phyloP scores from a whole-genome alignment of 2,329 filamentous ascomycete species.

The Sphaerulina vaccinii region DNA sequence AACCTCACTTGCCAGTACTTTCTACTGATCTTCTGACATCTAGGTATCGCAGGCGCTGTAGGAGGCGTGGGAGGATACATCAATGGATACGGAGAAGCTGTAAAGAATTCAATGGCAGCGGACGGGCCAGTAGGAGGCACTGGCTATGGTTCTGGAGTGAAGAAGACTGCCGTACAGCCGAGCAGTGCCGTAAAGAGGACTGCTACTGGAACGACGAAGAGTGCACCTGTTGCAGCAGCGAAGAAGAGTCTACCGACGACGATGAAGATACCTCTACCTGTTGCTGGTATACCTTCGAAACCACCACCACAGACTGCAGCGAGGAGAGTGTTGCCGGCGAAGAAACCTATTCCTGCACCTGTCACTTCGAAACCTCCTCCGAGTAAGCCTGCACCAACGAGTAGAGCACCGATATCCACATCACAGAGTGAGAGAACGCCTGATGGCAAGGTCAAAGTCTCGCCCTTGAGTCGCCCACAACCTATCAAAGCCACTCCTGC shows the following conservation, averaged over 20 bases:
- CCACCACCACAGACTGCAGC: constrained; percentile 3
- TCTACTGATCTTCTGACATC: constrained; percentile 24
- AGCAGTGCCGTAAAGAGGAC: constrained; percentile 18
- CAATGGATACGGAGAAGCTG: constrained; percentile 37
- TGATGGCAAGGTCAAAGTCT: constrained; percentile 24
- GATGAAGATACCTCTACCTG: constrained; percentile 18
- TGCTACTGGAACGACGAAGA: constrained; percentile 9
- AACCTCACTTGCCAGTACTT: neutral
- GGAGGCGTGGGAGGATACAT: constrained; percentile 37
- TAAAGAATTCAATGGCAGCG: constrained; percentile 35
- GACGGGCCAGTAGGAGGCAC: constrained; percentile 28
- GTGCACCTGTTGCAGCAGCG: neutral
- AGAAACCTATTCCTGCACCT: constrained; percentile 8
- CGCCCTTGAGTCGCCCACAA: constrained; percentile 12
- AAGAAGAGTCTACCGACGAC: constrained; percentile 1
- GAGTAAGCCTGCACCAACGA: constrained; percentile 9
- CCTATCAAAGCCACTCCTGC: constrained; percentile 13
- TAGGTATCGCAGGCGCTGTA: constrained; percentile 38
- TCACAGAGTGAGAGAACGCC: constrained; percentile 18
- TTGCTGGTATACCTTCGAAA: constrained; percentile 15
- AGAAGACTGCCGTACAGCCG: constrained; percentile 31
- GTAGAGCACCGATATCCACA: constrained; percentile 16
- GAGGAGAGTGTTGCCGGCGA: constrained; percentile 10
- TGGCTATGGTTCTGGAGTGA: constrained; percentile 18
- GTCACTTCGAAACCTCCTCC: neutral